Percentiles rank a stretch among this genome's conserved stretches.
Conservation (phyloP, 352 stramenopile species). For the Pythium apleroticum region DNA sequence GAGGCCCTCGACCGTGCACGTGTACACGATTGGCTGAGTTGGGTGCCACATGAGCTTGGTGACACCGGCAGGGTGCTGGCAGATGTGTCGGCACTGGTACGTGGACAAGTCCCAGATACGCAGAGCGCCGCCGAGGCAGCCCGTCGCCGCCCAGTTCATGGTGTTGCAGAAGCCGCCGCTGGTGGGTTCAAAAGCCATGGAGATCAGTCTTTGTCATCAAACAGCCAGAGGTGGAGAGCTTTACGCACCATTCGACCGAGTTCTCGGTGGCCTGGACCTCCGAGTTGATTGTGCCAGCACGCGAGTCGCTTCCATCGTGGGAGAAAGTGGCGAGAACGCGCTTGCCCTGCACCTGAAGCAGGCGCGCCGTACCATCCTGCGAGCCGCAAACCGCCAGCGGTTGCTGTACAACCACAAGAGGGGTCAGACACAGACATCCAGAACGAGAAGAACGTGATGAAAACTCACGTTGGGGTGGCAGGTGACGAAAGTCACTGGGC, state of each 20-base stretch:
- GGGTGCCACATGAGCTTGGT: conserved; percentile 92
- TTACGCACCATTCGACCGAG: conserved; percentile 82
- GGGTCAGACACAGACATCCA: neutral
- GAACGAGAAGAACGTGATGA: neutral
- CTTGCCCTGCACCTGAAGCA: conserved; percentile 94
- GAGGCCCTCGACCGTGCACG: conserved; percentile 84
- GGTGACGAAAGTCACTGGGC: conserved; percentile 89
- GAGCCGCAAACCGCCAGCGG: conserved; percentile 91
- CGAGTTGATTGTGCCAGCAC: conserved; percentile 49
- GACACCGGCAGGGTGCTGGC: conserved; percentile 84
- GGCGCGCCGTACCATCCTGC: conserved; percentile 92
- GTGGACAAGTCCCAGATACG: conserved; percentile 96
- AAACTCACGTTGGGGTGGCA: conserved; percentile 80
- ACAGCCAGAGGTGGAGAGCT: neutral
- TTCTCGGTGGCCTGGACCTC: conserved; percentile 60
- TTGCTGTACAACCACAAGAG: conserved; percentile 51
- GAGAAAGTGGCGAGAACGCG: conserved; percentile 90
- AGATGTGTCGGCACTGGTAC: conserved; percentile 87
- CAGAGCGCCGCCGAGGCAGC: conserved; percentile 92
- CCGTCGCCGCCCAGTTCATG: conserved; percentile 95
- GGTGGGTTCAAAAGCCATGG: neutral
- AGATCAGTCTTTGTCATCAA: neutral
- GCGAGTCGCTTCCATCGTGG: conserved; percentile 61
- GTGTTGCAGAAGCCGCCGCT: conserved; percentile 93
- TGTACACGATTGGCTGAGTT: conserved; percentile 82